Base-by-base conservation (phyloP, 2,329 filamentous ascomycete species). In the Venturiaceae sp. region DNA sequence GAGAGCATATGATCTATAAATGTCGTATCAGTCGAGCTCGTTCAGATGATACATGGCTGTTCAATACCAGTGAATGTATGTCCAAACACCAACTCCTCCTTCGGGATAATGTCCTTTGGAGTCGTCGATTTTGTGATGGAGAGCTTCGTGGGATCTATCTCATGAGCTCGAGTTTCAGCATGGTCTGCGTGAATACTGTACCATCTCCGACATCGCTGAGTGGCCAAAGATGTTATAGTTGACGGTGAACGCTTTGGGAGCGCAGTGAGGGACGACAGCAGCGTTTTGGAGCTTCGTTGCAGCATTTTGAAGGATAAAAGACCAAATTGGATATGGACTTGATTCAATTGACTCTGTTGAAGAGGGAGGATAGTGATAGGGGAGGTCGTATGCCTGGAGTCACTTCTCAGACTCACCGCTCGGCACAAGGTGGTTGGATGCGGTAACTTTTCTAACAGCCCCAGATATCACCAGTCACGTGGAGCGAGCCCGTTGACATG, bases 1-100 rank as follows among this genome's bases (percentile, higher is more conserved):
- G 87, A 86, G 68, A 97, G 85, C 92, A 99, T 97, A 77, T 97
- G 94, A 77, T 99, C 94, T 95, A 58, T 36, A 32, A 13, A 16
- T 44, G n/a, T 6, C 13, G 13, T 28, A 55, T 36, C 26, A 23
- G 7, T 26, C 9, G 6, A 53, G 53, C 59, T 68, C 55, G 66
- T 63, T 63, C 39, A 55, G 5, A 50, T 23, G 47, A 28, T n/a
- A 56, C 28, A 39, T 19, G n/a, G 36, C 33, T 39, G 56, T 55
- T 34, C 26, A 16, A 60, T 76, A 92, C 90, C 91, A 67, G 94
- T 96, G 74, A 99, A 99, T 54, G 85, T 87, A 64, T 83, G 83
- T 63, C 94, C 94, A 73, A 99, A 99, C 63, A 97, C 79, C 58
- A 99, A 84, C 63, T 95, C 85, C 69, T 92, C 83, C 14, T 88